phyloP scores from a whole-genome alignment of 768 basidiomycete species.

The Pisolithus marmoratus region DNA sequence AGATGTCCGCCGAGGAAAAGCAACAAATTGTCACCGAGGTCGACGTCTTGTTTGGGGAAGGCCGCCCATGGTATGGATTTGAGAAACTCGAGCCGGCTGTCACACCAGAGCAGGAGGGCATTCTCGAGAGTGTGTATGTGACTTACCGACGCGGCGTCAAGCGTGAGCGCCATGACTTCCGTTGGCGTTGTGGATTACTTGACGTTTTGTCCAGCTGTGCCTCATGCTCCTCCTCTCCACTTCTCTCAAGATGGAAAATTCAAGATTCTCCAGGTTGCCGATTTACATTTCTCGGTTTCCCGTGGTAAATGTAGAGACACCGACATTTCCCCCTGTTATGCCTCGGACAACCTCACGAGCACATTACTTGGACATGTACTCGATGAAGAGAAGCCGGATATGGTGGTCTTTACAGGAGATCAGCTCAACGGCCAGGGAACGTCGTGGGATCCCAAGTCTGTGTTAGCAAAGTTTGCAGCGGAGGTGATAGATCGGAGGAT shows the following conservation, averaged over 20 bases:
- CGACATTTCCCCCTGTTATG: conserved; percentile 39
- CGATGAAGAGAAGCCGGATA: conserved; percentile 78
- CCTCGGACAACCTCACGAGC: conserved; percentile 77
- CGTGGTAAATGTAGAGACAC: conserved; percentile 76
- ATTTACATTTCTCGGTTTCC: conserved; percentile 87
- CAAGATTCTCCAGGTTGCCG: conserved; percentile 88
- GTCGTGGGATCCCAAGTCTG: conserved; percentile 83
- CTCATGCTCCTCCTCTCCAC: conserved; percentile 71
- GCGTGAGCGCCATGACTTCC: conserved; percentile 37
- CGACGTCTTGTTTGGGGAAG: conserved; percentile 86
- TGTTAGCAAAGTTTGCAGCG: conserved; percentile 82
- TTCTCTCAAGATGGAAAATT: conserved; percentile 82
- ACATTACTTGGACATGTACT: conserved; percentile 66
- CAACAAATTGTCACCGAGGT: conserved; percentile 78
- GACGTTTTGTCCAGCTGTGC: conserved; percentile 41
- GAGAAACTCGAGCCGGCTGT: conserved; percentile 61
- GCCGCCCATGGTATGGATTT: conserved; percentile 82
- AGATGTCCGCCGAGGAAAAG: conserved; percentile 55
- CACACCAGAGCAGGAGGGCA: conserved; percentile 35
- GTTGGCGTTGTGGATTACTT: conserved; percentile 2
- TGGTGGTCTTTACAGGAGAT: conserved; percentile 91
- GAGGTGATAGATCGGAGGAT: conserved; percentile 70
- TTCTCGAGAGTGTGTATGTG: conserved; percentile 52
- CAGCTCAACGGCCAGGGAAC: conserved; percentile 90
- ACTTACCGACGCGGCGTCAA: conserved; percentile 72